Evolutionary conservation across 495 filamentous ascomycete genomes (phyloP).

Genomic region (Penicillium paradoxum): DNA sequence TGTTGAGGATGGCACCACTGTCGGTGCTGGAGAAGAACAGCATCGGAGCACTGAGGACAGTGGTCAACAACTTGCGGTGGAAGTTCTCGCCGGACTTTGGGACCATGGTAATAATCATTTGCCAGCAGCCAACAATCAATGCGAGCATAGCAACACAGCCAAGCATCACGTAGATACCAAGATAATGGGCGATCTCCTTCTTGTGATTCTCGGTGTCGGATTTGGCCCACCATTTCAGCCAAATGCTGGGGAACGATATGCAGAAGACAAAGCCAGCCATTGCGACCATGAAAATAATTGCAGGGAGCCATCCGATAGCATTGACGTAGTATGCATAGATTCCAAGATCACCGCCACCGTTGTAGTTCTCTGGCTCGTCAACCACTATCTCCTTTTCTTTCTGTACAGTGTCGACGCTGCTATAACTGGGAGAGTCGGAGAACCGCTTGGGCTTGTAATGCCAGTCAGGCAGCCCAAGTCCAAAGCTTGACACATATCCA

Average conservation of each 20-base stretch:
- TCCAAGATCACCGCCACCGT: conserved; percentile 47
- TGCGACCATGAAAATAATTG: conserved; percentile 40
- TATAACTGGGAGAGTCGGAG: conserved; percentile 18
- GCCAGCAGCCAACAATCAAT: conserved; percentile 45
- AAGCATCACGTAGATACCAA: conserved; percentile 54
- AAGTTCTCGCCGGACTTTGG: conserved; percentile 48
- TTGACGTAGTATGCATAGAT: conserved; percentile 58
- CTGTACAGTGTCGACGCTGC: conserved; percentile 16
- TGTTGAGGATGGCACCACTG: conserved; percentile 42
- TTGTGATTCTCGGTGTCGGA: conserved; percentile 40
- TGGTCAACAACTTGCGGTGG: conserved; percentile 43
- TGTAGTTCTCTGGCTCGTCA: conserved; percentile 26
- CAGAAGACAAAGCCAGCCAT: conserved; percentile 43
- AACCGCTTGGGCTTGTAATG: conserved; percentile 25
- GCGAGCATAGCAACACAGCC: conserved; percentile 38
- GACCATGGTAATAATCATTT: conserved; percentile 51
- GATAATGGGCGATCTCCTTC: conserved; percentile 43
- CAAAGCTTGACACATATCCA: conserved; percentile 49
- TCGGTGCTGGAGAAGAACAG: conserved; percentile 45
- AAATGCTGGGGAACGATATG: conserved; percentile 47
- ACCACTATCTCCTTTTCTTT: conserved; percentile 17
- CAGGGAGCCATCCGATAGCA: conserved; percentile 44
- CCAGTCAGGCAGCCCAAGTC: conserved; percentile 30
- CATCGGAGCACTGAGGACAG: conserved; percentile 47
- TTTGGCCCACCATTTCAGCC: conserved; percentile 52